phyloP scores from a whole-genome alignment of 352 stramenopile genomes.

The Elongisporangium prolatum region DNA sequence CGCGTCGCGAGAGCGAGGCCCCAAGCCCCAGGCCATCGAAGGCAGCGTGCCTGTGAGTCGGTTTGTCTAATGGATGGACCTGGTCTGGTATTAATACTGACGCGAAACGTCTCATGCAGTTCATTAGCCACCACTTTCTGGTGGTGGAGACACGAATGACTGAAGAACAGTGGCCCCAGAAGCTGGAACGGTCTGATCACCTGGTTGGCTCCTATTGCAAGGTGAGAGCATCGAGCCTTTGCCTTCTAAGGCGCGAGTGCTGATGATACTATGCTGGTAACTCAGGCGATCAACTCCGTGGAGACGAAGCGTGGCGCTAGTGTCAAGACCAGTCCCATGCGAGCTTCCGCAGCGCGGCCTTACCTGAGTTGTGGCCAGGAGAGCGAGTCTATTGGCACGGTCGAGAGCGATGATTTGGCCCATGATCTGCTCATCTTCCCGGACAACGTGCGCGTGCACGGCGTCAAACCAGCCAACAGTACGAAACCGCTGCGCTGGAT shows the following conservation, averaged over 20 bases:
- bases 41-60: no score
- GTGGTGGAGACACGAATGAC: constrained; percentile 42
- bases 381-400: not conserved
- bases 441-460: constrained; percentile 50
- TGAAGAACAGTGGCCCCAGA: constrained; percentile 55
- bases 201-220: constrained; percentile 38
- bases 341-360: constrained; percentile 47
- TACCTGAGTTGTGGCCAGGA: constrained; percentile 17
- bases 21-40: no score
- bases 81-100: no score
- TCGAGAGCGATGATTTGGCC: constrained; percentile 1
- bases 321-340: constrained; percentile 31
- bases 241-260: not conserved
- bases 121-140: constrained; percentile 35
- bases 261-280: not conserved
- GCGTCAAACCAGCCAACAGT: constrained; percentile 45
- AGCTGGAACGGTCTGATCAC: constrained; percentile 65
- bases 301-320: constrained; percentile 22
- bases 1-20: no score
- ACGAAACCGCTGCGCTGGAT: not conserved
- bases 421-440: constrained; percentile 75
- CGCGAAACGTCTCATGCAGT: no score
- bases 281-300: constrained; percentile 24
- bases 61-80: no score
- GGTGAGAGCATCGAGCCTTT: constrained; percentile 8